phyloP scores from a whole-genome alignment of 192 early-diverging fungal genomes.

The Lunasporangiospora selenospora region DNA sequence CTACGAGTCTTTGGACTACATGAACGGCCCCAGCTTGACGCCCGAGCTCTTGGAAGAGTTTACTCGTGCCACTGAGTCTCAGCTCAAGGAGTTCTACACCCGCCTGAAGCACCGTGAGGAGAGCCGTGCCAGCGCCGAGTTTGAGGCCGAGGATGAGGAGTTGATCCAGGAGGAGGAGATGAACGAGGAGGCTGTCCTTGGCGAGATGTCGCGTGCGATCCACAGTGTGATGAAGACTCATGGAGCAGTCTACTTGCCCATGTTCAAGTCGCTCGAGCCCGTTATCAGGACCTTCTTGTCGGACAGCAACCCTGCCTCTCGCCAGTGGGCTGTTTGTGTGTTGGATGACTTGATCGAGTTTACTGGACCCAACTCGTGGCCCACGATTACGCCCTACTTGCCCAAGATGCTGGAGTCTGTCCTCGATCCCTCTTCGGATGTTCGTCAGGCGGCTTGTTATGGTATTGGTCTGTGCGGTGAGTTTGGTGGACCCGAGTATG shows the following conservation, averaged over 20 bases:
- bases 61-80: conserved; percentile 67
- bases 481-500: conserved; percentile 86
- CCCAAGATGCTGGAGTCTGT: conserved; percentile 63
- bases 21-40: conserved; percentile 70
- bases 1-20: conserved; percentile 69
- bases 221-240: conserved; percentile 84
- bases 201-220: conserved; percentile 83
- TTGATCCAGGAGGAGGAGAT: conserved; percentile 82
- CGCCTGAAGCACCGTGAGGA: conserved; percentile 80
- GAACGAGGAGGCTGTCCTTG: conserved; percentile 80
- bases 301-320: conserved; percentile 70
- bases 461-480: conserved; percentile 92
- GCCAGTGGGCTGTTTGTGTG: conserved; percentile 95
- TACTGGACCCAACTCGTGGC: conserved; percentile 73
- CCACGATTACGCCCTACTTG: conserved; percentile 73
- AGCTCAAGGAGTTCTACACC: conserved; percentile 79
- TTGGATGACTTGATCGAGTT: conserved; percentile 95
- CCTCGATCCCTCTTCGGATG: conserved; percentile 64
- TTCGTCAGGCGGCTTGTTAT: conserved; percentile 95
- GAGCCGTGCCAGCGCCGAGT: conserved; percentile 75
- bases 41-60: conserved; percentile 74
- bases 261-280: conserved; percentile 84
- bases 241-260: conserved; percentile 73
- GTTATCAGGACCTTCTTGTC: conserved; percentile 69
- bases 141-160: conserved; percentile 95